These are phyloP conservation scores for Chlorella vulgaris DNA, from an alignment of 139 green algal genomes.

Conservation along the genomic window DNA sequence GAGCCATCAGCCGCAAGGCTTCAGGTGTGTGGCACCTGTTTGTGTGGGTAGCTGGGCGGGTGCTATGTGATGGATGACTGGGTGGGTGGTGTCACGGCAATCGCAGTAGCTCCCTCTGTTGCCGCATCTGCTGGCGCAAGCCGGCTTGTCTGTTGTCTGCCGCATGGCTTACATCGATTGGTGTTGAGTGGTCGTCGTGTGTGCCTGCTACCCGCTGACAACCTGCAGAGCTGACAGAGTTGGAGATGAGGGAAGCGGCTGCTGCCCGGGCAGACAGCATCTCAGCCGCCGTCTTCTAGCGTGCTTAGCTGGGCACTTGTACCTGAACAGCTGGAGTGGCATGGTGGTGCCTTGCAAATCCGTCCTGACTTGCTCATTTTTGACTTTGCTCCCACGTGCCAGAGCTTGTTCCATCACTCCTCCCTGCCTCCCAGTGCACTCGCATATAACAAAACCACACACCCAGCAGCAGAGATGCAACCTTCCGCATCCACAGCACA, in stretches of 20 bases:
- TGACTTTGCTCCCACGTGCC: too few species aligned
- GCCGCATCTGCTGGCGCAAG: background rate
- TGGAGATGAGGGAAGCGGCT: constrained; percentile 9
- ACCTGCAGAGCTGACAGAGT: constrained; percentile 21
- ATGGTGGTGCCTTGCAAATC: too few species aligned
- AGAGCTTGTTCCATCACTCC: too few species aligned
- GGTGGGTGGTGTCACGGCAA: background rate
- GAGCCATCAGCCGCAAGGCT: constrained; percentile 43
- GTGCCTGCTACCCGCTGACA: background rate
- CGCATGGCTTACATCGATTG: background rate
- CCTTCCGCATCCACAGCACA: too few species aligned
- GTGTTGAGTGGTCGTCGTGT: too few species aligned
- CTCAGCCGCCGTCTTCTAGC: background rate
- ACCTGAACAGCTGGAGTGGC: background rate
- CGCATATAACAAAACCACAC: too few species aligned
- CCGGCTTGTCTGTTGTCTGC: background rate
- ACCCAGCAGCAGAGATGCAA: too few species aligned
- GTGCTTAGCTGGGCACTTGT: background rate
- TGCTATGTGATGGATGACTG: background rate
- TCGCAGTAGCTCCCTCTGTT: too few species aligned
- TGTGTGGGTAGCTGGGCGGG: background rate
- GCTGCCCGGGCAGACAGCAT: constrained; percentile 5
- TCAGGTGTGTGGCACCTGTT: background rate
- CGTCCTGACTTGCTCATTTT: too few species aligned
- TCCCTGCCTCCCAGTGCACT: too few species aligned